Percentiles rank a stretch among this genome's conserved stretches.
These are phyloP conservation scores for Aspergillus sp. DNA, from an alignment of 2,329 filamentous ascomycete species.

Conservation along the genomic window DNA sequence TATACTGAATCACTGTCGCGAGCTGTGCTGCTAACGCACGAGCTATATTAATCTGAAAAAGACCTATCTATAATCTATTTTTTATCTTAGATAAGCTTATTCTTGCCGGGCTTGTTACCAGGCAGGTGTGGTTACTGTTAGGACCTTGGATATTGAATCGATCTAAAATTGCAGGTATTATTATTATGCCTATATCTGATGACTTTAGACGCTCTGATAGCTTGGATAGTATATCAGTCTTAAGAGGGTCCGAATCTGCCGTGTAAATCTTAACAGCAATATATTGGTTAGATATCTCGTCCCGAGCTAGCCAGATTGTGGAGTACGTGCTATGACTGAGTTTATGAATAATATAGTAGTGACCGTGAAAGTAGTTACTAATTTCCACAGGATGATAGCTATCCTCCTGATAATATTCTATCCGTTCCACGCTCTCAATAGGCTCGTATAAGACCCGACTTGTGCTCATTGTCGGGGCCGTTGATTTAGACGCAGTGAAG, in stretches of 20 bases:
- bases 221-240: constrained; percentile 2
- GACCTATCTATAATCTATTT: constrained; percentile 9
- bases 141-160: constrained; percentile 13
- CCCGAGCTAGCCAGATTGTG: constrained; percentile 31
- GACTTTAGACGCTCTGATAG: background rate
- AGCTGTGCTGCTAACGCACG: constrained; percentile 24
- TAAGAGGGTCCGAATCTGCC: constrained; percentile 19
- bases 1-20: constrained; percentile 21
- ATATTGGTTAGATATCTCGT: constrained; percentile 22
- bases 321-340: constrained; percentile 42
- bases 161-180: constrained; percentile 12
- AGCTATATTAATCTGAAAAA: constrained; percentile 14
- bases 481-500: background rate
- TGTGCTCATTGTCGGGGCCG: background rate
- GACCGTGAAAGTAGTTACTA: constrained; percentile 27
- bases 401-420: constrained; percentile 17
- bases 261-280: constrained; percentile 30
- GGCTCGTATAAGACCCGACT: constrained; percentile 4
- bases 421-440: constrained; percentile 3
- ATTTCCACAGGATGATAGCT: constrained; percentile 30
- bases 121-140: constrained; percentile 10
- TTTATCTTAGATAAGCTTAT: constrained; percentile 13
- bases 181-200: background rate
- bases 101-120: constrained; percentile 13
- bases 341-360: constrained; percentile 43